These are phyloP conservation scores for Neofusicoccum sp. DNA, from an alignment of 2,329 filamentous ascomycete species.

Conservation along the genomic window DNA sequence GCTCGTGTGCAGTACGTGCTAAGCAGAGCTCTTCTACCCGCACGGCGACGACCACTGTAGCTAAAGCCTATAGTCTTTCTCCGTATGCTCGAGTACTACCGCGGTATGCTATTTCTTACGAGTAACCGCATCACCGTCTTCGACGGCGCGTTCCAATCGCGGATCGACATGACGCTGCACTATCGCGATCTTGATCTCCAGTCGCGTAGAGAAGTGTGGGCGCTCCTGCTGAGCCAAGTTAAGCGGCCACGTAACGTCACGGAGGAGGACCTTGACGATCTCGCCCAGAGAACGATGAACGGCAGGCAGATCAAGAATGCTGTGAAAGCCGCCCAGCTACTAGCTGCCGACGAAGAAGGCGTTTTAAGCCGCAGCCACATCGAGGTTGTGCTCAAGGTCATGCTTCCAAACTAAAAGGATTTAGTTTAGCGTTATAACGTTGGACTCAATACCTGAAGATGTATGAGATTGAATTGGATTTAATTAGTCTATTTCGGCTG, in stretches of 20 bases:
- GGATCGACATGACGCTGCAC: constrained; percentile 10
- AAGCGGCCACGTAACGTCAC: not conserved
- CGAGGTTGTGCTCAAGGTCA: too few species aligned
- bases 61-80: constrained; percentile 19
- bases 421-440: too few species aligned
- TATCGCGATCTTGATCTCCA: not conserved
- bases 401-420: too few species aligned
- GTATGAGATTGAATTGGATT: too few species aligned
- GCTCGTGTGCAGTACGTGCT: constrained; percentile 21
- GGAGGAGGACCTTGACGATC: not conserved
- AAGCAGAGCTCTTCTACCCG: not conserved
- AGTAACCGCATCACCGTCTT: constrained; percentile 34
- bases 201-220: not conserved
- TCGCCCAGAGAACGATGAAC: not conserved
- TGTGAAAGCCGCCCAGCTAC: not conserved
- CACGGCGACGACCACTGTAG: too few species aligned
- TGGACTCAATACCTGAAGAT: too few species aligned
- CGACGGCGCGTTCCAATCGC: constrained; percentile 19
- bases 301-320: constrained; percentile 4
- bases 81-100: constrained; percentile 11
- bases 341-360: not conserved
- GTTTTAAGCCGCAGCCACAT: not conserved
- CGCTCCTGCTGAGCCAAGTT: not conserved
- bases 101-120: constrained; percentile 34
- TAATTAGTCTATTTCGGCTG: too few species aligned